Evolutionary conservation across 2,329 filamentous ascomycete genomes (phyloP).

Genomic region (Arthrobotrys pseudoclavata): DNA sequence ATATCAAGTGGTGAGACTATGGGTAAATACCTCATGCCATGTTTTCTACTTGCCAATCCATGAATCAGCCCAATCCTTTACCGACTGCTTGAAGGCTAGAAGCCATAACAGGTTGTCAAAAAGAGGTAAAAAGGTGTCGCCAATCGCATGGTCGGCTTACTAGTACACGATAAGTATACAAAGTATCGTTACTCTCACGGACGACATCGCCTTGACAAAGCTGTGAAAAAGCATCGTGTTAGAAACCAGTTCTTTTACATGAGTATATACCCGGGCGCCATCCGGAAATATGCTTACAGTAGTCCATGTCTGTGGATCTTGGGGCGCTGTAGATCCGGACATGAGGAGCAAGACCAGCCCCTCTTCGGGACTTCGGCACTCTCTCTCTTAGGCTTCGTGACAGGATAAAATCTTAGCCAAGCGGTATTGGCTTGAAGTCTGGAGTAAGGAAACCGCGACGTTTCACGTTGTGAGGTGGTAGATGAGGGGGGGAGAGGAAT

Average conservation of each 20-base stretch:
- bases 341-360: constrained; percentile 40
- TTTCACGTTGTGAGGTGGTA: background rate
- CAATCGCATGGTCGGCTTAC: constrained; percentile 49
- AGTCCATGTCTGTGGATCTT: constrained; percentile 54
- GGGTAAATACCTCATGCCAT: constrained; percentile 63
- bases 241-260: background rate
- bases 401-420: background rate
- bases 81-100: constrained; percentile 28
- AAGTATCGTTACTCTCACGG: constrained; percentile 37
- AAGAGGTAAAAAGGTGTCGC: constrained; percentile 30
- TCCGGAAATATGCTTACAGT: constrained; percentile 36
- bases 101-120: constrained; percentile 32
- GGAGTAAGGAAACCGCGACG: background rate
- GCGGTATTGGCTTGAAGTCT: background rate
- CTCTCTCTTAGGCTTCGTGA: background rate
- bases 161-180: constrained; percentile 59
- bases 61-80: constrained; percentile 51
- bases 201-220: constrained; percentile 56
- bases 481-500: constrained; percentile 1
- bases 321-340: constrained; percentile 24
- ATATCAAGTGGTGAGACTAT: constrained; percentile 47
- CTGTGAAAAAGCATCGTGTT: constrained; percentile 15
- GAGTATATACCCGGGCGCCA: background rate
- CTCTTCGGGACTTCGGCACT: constrained; percentile 21
- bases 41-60: constrained; percentile 64